phyloP scores from a whole-genome alignment of 352 stramenopile species.

The Thraustochytrium striatum region DNA sequence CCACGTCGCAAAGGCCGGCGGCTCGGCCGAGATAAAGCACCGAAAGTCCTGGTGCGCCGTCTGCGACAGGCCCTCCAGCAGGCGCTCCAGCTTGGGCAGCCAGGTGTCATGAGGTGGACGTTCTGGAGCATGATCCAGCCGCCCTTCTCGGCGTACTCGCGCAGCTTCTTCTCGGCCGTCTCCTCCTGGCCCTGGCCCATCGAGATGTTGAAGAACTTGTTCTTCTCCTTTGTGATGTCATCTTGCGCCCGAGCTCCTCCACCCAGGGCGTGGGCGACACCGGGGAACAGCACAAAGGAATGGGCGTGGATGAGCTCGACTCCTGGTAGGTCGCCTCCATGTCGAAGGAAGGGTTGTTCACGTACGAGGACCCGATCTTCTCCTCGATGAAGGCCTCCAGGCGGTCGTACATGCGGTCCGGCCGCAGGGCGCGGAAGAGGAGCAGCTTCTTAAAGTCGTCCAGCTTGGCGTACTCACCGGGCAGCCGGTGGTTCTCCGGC shows the following conservation, averaged over 20 bases:
- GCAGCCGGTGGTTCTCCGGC: slow-evolving; percentile 84
- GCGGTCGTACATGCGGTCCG: slow-evolving; percentile 87
- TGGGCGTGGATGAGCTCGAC: slow-evolving; percentile 80
- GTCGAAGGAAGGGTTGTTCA: slow-evolving; percentile 40
- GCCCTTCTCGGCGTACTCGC: slow-evolving; percentile 75
- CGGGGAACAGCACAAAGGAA: slow-evolving; percentile 90
- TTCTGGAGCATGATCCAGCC: slow-evolving; percentile 92
- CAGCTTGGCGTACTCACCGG: slow-evolving; percentile 81
- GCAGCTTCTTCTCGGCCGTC: slow-evolving; percentile 78
- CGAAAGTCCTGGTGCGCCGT: slow-evolving; percentile 87
- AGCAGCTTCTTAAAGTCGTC: slow-evolving; percentile 69
- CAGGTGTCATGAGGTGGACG: slow-evolving; percentile 87
- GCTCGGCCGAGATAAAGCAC: slow-evolving; percentile 91
- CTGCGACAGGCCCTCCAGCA: slow-evolving; percentile 71
- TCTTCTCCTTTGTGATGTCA: slow-evolving; percentile 72
- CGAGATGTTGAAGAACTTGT: slow-evolving; percentile 90
- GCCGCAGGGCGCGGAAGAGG: slow-evolving; percentile 81
- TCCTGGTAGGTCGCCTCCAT: slow-evolving; percentile 78
- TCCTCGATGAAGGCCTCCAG: slow-evolving; percentile 83
- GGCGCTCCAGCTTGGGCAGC: slow-evolving; percentile 83
- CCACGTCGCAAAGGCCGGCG: slow-evolving; percentile 82
- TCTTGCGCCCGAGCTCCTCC: slow-evolving; percentile 77
- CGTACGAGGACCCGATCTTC: slow-evolving; percentile 64
- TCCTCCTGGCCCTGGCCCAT: slow-evolving; percentile 87
- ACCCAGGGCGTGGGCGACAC: slow-evolving; percentile 89